Evolutionary conservation across 192 early-diverging fungal genomes (phyloP).

Genomic region (Mortierella alpina): DNA sequence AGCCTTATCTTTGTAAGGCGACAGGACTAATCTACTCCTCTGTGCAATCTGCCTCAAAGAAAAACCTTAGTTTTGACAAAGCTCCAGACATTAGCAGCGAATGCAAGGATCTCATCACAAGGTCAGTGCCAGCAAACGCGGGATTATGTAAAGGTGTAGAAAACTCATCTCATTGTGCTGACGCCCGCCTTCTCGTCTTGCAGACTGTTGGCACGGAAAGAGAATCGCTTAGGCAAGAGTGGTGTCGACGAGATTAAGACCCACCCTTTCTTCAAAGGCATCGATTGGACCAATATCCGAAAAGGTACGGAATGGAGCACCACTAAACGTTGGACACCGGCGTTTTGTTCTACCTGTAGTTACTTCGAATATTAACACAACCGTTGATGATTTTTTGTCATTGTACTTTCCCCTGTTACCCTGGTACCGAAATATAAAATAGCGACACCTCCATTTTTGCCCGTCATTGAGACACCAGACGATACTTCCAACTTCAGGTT

Average conservation of each 20-base stretch:
- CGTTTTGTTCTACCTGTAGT: background rate
- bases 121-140: background rate
- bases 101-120: constrained; percentile 68
- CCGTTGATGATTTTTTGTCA: background rate
- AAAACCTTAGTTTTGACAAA: constrained; percentile 76
- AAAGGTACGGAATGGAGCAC: constrained; percentile 29
- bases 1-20: background rate
- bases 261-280: constrained; percentile 74
- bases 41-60: constrained; percentile 42
- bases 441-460: constrained; percentile 84
- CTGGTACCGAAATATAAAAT: too few relatives aligned
- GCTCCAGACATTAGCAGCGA: constrained; percentile 27
- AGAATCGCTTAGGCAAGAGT: constrained; percentile 75
- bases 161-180: background rate
- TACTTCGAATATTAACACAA: constrained; percentile 7
- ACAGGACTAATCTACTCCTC: background rate
- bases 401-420: too few relatives aligned
- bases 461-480: constrained; percentile 84
- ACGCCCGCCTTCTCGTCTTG: background rate
- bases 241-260: constrained; percentile 69
- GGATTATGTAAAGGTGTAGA: background rate
- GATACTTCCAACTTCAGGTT: constrained; percentile 93
- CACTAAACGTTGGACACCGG: background rate
- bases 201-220: constrained; percentile 77
- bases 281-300: constrained; percentile 72